A percentile compares a stretch with the other conserved stretches of the same genome.
These are phyloP conservation scores for Botrytis paeoniae DNA, from an alignment of 2,329 filamentous ascomycete genomes.

Conservation along the genomic window DNA sequence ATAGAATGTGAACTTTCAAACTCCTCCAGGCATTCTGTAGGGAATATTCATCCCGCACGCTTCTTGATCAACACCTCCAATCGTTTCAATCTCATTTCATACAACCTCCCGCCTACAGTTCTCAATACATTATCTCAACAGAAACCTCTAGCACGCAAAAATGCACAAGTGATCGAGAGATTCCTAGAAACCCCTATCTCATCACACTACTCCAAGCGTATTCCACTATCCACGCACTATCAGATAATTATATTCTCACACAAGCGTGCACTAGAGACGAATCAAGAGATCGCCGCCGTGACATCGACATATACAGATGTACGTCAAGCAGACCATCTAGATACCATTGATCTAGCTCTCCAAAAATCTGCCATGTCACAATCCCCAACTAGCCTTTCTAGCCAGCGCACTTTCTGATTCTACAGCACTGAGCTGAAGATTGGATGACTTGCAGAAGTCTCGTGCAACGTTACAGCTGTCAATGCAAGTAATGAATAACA, in stretches of 20 bases:
- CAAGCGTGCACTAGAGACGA: neutral
- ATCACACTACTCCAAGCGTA: neutral
- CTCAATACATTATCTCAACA: neutral
- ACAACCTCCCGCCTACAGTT: accelerated
- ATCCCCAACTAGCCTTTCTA: neutral
- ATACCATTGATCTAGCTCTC: neutral
- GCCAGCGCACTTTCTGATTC: neutral
- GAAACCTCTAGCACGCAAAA: neutral
- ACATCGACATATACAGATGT: neutral
- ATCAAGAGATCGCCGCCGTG: neutral
- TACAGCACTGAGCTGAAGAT: neutral
- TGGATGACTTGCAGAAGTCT: neutral
- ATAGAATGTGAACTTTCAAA: neutral
- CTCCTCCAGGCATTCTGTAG: neutral
- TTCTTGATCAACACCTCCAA: neutral
- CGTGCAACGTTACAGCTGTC: neutral
- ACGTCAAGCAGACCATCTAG: neutral
- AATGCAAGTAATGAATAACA: neutral
- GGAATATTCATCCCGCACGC: accelerated
- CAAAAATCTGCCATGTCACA: neutral
- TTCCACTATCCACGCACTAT: neutral
- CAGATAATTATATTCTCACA: neutral
- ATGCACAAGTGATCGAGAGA: neutral
- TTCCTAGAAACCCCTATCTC: neutral
- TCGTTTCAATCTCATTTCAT: neutral